phyloP scores from a whole-genome alignment of 2,329 filamentous ascomycete genomes.

The Aureobasidium namibiae region DNA sequence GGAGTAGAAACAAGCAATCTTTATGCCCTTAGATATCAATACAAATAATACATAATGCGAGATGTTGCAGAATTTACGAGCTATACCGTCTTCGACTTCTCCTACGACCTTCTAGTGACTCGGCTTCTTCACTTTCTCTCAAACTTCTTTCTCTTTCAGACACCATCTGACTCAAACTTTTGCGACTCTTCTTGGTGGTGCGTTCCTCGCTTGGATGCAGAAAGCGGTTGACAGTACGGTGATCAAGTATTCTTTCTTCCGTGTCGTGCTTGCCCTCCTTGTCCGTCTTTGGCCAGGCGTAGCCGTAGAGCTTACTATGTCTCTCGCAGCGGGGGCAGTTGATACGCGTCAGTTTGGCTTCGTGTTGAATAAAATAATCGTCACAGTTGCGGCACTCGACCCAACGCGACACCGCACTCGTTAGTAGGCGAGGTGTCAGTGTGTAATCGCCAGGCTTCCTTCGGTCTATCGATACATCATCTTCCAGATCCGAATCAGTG shows the following conservation, averaged over 20 bases:
- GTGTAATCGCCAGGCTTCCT: conserved; percentile 56
- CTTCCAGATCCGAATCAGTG: conserved; percentile 4
- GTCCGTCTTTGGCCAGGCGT: conserved; percentile 92
- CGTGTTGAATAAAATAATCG: conserved; percentile 73
- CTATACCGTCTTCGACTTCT: conserved; percentile 14
- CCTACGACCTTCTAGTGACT: conserved; percentile 14
- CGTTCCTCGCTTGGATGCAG: conserved; percentile 46
- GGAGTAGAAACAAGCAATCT: not conserved
- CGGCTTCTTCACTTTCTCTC: conserved; percentile 18
- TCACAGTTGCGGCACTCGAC: conserved; percentile 81
- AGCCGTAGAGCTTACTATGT: conserved; percentile 92
- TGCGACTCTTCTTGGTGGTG: conserved; percentile 26
- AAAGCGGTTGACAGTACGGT: conserved; percentile 81
- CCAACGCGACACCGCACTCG: conserved; percentile 71
- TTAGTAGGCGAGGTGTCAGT: conserved; percentile 66
- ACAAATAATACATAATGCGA: not conserved
- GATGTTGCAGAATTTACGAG: not conserved
- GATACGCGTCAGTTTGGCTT: conserved; percentile 77
- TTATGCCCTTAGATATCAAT: not conserved
- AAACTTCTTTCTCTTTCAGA: conserved; percentile 21
- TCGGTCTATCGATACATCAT: conserved; percentile 15
- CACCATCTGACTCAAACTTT: conserved; percentile 23
- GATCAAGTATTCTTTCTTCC: conserved; percentile 64
- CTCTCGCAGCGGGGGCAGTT: conserved; percentile 90
- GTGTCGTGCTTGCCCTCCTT: conserved; percentile 65